Conservation (phyloP, 139 green algal species). For the Dunaliella primolecta region DNA sequence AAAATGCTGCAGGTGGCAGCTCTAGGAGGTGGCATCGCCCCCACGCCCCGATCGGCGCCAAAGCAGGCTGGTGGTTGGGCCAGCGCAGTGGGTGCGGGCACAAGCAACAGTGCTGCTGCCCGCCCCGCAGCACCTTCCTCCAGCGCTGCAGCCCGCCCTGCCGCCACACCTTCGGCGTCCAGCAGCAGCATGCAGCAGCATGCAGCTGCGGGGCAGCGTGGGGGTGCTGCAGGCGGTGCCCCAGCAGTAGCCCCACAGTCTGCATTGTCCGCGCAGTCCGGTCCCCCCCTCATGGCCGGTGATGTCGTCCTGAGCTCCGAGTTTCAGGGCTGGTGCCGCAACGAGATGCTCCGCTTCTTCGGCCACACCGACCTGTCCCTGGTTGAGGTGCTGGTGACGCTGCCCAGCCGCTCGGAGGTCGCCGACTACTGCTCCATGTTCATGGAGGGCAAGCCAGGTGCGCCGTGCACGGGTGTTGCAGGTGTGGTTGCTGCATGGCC, state of each 20-base stretch:
- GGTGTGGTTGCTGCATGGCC: too few species aligned
- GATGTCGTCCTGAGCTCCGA: conserved; percentile 28
- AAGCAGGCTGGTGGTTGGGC: too few species aligned
- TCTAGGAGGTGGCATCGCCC: too few species aligned
- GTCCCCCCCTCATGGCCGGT: conserved; percentile 26
- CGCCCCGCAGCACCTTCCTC: too few species aligned
- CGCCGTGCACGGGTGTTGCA: too few species aligned
- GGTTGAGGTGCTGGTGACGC: conserved; percentile 68
- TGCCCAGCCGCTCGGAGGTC: conserved; percentile 67
- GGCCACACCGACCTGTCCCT: conserved; percentile 67
- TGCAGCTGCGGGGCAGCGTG: neutral
- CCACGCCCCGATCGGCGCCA: too few species aligned
- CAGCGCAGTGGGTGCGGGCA: too few species aligned
- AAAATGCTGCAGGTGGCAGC: too few species aligned
- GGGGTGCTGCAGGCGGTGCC: neutral
- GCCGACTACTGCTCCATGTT: conserved; percentile 72
- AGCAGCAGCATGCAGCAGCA: too few species aligned
- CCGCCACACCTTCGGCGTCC: too few species aligned
- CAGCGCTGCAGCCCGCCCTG: too few species aligned
- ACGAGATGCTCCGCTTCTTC: conserved; percentile 56
- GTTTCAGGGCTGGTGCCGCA: conserved; percentile 29
- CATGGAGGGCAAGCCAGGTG: conserved; percentile 53
- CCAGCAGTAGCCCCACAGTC: conserved; percentile 14
- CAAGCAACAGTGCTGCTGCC: too few species aligned
- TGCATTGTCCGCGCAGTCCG: neutral